phyloP scores from a whole-genome alignment of 108 stramenopile species.

The Hondaea fermentalgiana region DNA sequence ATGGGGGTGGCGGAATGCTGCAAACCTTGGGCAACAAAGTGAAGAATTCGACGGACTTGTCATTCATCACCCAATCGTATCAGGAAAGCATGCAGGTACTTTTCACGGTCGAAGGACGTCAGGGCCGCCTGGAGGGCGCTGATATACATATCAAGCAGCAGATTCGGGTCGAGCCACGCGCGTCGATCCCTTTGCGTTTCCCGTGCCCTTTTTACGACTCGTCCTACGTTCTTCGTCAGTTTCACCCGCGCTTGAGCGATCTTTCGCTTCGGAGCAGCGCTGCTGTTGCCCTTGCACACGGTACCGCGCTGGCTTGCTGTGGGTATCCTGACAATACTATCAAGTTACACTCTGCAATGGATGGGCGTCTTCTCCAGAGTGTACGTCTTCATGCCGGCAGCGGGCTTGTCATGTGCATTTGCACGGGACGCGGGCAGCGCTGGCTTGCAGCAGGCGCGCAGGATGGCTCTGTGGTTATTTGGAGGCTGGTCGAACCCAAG shows the following conservation, averaged over 20 bases:
- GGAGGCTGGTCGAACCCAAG: neutral
- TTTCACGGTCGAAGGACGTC: neutral
- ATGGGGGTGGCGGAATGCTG: no score
- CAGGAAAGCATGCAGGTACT: neutral
- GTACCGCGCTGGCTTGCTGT: neutral
- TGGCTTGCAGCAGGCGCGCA: neutral
- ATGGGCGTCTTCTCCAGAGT: neutral
- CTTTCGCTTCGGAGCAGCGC: neutral
- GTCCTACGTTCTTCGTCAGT: neutral
- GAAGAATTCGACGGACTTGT: neutral
- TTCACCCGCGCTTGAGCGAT: neutral
- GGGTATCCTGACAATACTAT: neutral
- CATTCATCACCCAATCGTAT: neutral
- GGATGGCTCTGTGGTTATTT: neutral
- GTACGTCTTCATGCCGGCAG: neutral
- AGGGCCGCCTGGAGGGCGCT: neutral
- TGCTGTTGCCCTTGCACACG: neutral
- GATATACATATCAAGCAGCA: neutral
- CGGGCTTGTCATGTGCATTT: neutral
- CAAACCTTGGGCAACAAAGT: neutral
- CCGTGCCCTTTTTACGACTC: neutral
- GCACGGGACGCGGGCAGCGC: neutral
- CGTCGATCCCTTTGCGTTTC: neutral
- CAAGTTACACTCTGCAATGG: neutral
- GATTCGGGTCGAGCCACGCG: neutral